Evolutionary conservation across 2,329 filamentous ascomycete species (phyloP), one percentile per base, ranked within the genome.

Genomic region (Pyrenochaeta sp.): DNA sequence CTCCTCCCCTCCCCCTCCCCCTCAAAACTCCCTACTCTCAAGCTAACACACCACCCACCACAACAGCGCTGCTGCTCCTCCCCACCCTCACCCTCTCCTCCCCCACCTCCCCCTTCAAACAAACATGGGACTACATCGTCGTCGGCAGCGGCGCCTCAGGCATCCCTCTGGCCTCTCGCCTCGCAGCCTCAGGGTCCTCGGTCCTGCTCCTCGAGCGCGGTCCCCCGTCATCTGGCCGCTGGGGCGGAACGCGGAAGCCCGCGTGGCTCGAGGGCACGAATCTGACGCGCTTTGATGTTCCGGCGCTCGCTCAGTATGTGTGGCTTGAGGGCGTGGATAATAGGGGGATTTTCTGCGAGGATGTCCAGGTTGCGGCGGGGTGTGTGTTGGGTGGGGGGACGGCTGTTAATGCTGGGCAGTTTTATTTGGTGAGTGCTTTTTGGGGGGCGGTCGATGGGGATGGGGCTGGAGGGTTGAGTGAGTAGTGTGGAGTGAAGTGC

Each of bases 271-370:
- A 77, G 30, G 78, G 76, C 15, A 81, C 79, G 8, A 81, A 82
- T 35, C 63, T 87, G 29, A 87, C 85, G 3, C 81, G 84, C 35
- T 87, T 88, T 54, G 85, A 88, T 60, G 81, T 87, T 3, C 85
- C 85, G 0, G 83, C 83, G 19, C 77, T 87, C 34, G 85, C 81
- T 60, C 87, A 87, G 63, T 74, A 85, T 64, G 84, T 88, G 45
- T 86, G 82, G 78, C 67, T 72, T 2, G 76, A 84, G 57, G 80
- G 78, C 3, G 71, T 74, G 3, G 82, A 81, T 11, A 82, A 85
- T 48, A 77, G 79, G 14, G 47, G 47, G 2, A 40, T 52, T 14
- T 31, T 44, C 9, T 88, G 85, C 66, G 76, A 76, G 3, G 85
- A 88, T 63, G 81, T 79, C 9, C 82, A 83, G 45, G 80, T 83